Percentiles rank a stretch among this genome's conserved stretches.
phyloP scores from a whole-genome alignment of 148 eudicot genomes.

The Pouteria glomerata region DNA sequence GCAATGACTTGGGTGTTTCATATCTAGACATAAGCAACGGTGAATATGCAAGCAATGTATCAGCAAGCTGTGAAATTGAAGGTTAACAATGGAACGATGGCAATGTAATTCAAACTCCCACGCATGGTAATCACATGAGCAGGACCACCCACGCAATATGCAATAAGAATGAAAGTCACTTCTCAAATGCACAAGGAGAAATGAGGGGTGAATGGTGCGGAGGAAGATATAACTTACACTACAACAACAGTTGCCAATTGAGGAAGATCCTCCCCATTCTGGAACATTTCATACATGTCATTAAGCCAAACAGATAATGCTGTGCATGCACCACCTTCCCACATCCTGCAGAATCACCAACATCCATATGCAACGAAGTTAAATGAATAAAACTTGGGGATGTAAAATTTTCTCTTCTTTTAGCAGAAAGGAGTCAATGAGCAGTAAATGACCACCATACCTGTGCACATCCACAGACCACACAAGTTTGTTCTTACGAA shows the following conservation, averaged over 20 bases:
- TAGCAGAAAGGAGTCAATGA: background rate
- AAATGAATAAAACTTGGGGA: background rate
- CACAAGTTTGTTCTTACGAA: constrained; percentile 62
- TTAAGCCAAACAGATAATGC: constrained; percentile 82
- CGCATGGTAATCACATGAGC: background rate
- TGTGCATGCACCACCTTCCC: constrained; percentile 85
- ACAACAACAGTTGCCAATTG: constrained; percentile 72
- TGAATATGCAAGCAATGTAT: too few species aligned
- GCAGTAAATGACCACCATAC: constrained; percentile 25
- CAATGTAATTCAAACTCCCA: too few species aligned
- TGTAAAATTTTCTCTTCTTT: background rate
- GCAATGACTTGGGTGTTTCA: too few species aligned
- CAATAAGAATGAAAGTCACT: background rate
- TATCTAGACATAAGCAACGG: too few species aligned
- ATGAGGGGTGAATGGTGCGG: background rate
- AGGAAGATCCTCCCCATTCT: constrained; percentile 65
- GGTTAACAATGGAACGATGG: too few species aligned
- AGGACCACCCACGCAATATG: background rate
- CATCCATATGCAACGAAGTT: background rate
- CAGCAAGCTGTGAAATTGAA: too few species aligned
- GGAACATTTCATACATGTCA: constrained; percentile 47
- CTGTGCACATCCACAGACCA: constrained; percentile 96
- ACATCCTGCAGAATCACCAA: constrained; percentile 55
- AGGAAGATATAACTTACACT: constrained; percentile 53
- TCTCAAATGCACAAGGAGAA: background rate